Evolutionary conservation across 2,329 filamentous ascomycete species (phyloP).

Genomic region (Macrophomina pseudophaseolina): DNA sequence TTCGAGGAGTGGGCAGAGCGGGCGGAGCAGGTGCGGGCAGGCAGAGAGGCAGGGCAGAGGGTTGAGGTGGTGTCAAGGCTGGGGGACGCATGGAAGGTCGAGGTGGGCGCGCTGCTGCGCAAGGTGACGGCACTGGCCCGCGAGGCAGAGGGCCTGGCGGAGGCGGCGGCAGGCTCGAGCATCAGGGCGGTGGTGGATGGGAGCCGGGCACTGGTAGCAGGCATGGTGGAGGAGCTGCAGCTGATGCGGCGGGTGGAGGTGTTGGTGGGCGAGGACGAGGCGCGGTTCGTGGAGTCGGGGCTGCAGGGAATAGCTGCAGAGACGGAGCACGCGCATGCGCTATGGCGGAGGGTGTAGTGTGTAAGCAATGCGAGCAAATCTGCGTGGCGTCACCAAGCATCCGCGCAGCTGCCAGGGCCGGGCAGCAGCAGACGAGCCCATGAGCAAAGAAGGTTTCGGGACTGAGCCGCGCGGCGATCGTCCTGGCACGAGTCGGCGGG

Average conservation of each 20-base stretch:
- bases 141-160: constrained; percentile 39
- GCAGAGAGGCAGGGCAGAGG: constrained; percentile 28
- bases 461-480: constrained; percentile 9
- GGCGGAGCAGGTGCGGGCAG: constrained; percentile 38
- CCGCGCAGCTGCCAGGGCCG: constrained; percentile 15
- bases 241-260: constrained; percentile 41
- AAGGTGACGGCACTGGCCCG: constrained; percentile 40
- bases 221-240: constrained; percentile 41
- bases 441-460: constrained; percentile 7
- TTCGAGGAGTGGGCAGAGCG: constrained; percentile 41
- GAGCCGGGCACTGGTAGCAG: constrained; percentile 38
- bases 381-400: constrained; percentile 24
- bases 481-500: neutral
- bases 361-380: constrained; percentile 19
- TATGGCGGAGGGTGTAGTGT: constrained; percentile 17
- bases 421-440: neutral
- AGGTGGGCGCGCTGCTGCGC: constrained; percentile 41
- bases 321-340: neutral
- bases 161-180: constrained; percentile 39
- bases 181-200: constrained; percentile 38
- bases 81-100: constrained; percentile 41
- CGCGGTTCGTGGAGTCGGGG: constrained; percentile 41
- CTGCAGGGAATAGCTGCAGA: constrained; percentile 6
- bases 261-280: constrained; percentile 39
- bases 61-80: constrained; percentile 34